A percentile compares a stretch with the other conserved stretches of the same genome.
phyloP scores from a whole-genome alignment of 805 yeast genomes.

The Lachancea dasiensis region DNA sequence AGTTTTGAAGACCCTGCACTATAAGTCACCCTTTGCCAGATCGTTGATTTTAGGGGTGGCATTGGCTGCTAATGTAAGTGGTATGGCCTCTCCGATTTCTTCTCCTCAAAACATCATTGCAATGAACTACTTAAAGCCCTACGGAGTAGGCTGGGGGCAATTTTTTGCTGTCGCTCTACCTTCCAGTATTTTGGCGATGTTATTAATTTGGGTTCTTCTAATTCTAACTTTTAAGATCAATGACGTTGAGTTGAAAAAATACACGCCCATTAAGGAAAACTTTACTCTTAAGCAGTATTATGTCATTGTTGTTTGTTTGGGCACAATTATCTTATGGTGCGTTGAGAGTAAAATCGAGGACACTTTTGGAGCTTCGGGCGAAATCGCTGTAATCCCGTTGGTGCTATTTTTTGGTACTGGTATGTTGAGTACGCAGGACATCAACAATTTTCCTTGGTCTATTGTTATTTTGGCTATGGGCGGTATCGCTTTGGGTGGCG shows the following conservation, averaged over 20 bases:
- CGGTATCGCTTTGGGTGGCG: constrained; percentile 89
- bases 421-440: constrained; percentile 72
- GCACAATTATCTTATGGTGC: constrained; percentile 87
- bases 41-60: constrained; percentile 89
- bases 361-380: constrained; percentile 86
- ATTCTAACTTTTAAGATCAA: constrained; percentile 49
- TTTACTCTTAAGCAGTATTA: constrained; percentile 71
- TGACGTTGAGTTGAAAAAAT: constrained; percentile 41
- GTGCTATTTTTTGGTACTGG: constrained; percentile 88
- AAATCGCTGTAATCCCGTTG: constrained; percentile 81
- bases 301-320: constrained; percentile 59
- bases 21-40: constrained; percentile 72
- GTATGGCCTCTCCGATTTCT: constrained; percentile 95
- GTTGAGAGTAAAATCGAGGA: constrained; percentile 65
- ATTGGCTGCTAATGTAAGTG: constrained; percentile 85
- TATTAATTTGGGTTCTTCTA: constrained; percentile 66
- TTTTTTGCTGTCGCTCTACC: constrained; percentile 91
- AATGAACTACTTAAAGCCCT: constrained; percentile 68
- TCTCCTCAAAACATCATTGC: constrained; percentile 95
- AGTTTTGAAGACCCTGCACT: constrained; percentile 68
- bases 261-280: constrained; percentile 49
- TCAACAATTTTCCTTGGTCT: constrained; percentile 94
- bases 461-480: constrained; percentile 97
- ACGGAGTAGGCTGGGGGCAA: constrained; percentile 70
- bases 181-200: constrained; percentile 54